A percentile compares a stretch with the other conserved stretches of the same genome.
Evolutionary conservation across 192 early-diverging fungal genomes (phyloP).

Genomic region (Coemansia sp.): DNA sequence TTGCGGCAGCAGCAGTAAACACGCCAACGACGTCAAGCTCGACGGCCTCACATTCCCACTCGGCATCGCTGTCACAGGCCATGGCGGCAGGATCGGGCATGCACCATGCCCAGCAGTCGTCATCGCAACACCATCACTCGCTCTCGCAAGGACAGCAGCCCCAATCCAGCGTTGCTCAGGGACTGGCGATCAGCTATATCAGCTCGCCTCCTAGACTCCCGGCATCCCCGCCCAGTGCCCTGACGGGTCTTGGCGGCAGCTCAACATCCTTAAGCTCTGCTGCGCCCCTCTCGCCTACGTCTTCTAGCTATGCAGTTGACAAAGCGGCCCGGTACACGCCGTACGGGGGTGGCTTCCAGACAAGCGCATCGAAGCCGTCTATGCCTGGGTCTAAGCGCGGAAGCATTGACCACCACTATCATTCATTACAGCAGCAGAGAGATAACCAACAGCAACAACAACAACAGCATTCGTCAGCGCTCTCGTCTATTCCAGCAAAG

Average conservation of each 20-base stretch:
- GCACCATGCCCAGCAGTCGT: slow-evolving; percentile 26
- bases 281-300: slow-evolving; percentile 30
- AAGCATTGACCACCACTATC: slow-evolving; percentile 50
- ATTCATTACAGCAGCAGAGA: slow-evolving; percentile 20
- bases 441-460: slow-evolving; percentile 20
- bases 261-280: slow-evolving; percentile 18
- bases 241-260: slow-evolving; percentile 11
- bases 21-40: slow-evolving; percentile 17
- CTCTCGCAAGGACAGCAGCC: slow-evolving; percentile 18
- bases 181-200: slow-evolving; percentile 41
- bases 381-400: slow-evolving; percentile 41
- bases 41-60: slow-evolving; percentile 43
- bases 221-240: slow-evolving; percentile 26
- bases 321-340: slow-evolving; percentile 40
- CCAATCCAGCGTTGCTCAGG: slow-evolving; percentile 3
- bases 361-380: slow-evolving; percentile 8
- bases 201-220: slow-evolving; percentile 32
- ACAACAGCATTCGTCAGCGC: slow-evolving; percentile 19
- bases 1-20: too few relatives aligned
- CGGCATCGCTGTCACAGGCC: slow-evolving; percentile 49
- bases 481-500: slow-evolving; percentile 15
- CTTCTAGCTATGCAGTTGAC: slow-evolving; percentile 24
- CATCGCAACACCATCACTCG: slow-evolving; percentile 14
- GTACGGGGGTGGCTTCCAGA: slow-evolving; percentile 27
- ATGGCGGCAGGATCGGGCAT: slow-evolving; percentile 24